Conservation (phyloP, 2,329 filamentous ascomycete species). For the Nigrospora oryzae region DNA sequence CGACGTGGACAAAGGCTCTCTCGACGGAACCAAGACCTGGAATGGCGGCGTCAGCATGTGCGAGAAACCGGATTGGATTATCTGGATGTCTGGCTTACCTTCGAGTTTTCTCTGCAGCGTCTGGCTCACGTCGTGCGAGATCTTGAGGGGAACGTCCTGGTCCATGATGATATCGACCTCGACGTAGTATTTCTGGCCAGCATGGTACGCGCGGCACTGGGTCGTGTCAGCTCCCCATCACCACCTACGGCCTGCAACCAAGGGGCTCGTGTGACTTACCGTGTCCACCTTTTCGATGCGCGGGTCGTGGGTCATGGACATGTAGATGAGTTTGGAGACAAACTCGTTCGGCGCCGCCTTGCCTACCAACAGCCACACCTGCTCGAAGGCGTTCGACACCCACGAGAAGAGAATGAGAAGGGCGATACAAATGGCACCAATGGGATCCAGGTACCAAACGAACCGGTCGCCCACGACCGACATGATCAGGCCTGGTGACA, state of each 20-base stretch:
- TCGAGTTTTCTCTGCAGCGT: conserved; percentile 53
- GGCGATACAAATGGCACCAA: conserved; percentile 52
- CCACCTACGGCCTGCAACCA: not conserved
- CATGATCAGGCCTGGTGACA: conserved; percentile 31
- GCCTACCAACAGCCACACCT: conserved; percentile 53
- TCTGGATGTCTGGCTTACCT: conserved; percentile 19
- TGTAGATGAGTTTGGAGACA: conserved; percentile 46
- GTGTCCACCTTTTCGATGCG: conserved; percentile 51
- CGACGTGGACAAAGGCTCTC: conserved; percentile 35
- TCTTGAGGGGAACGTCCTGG: conserved; percentile 40
- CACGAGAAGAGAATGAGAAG: conserved; percentile 54
- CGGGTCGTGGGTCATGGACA: conserved; percentile 43
- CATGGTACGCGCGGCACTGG: conserved; percentile 50
- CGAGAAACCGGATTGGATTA: too few species aligned
- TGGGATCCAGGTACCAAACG: conserved; percentile 53
- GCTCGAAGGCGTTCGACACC: conserved; percentile 51
- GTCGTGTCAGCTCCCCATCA: conserved; percentile 1
- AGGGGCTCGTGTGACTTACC: conserved; percentile 13
- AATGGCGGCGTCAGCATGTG: not conserved
- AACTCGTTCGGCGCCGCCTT: conserved; percentile 51
- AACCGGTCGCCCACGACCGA: conserved; percentile 42
- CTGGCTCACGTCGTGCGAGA: conserved; percentile 53
- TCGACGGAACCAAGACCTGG: conserved; percentile 24
- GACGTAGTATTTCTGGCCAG: conserved; percentile 52
- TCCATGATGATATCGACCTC: conserved; percentile 56